phyloP scores from a whole-genome alignment of 768 basidiomycete species.

The Tricholoma saponaceum region DNA sequence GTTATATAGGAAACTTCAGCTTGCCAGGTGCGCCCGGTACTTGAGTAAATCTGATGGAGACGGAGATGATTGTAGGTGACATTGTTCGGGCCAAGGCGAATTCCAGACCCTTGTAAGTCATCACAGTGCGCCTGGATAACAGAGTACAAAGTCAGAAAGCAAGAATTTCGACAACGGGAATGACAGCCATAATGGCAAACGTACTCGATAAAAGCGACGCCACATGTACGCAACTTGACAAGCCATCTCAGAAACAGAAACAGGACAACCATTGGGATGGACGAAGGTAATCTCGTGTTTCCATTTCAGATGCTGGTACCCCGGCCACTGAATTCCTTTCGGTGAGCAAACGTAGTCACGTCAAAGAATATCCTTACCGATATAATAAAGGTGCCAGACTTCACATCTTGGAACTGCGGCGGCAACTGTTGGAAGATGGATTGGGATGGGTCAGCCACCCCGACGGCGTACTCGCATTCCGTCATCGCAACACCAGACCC shows the following conservation, averaged over 20 bases:
- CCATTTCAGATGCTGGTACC: slow-evolving; percentile 12
- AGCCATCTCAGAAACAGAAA: slow-evolving; percentile 10
- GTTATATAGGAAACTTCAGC: slow-evolving; percentile 10
- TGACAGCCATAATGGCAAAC: not conserved
- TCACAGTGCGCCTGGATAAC: slow-evolving; percentile 2
- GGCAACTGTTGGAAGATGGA: slow-evolving; percentile 6
- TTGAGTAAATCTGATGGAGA: slow-evolving; percentile 7
- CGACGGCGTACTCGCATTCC: slow-evolving; percentile 11
- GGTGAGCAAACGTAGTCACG: not conserved
- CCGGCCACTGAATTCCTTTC: slow-evolving; percentile 7
- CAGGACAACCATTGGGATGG: slow-evolving; percentile 2
- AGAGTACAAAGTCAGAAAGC: not conserved
- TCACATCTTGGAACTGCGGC: not conserved
- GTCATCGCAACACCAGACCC: slow-evolving; percentile 12
- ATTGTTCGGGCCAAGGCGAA: slow-evolving; percentile 4
- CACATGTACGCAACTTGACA: slow-evolving; percentile 9
- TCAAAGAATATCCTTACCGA: not conserved
- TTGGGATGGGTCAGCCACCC: slow-evolving; percentile 3
- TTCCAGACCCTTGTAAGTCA: slow-evolving; percentile 4
- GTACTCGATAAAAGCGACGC: slow-evolving; percentile 11
- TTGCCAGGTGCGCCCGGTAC: slow-evolving; percentile 9
- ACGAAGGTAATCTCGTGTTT: slow-evolving; percentile 7
- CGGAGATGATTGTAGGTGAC: slow-evolving; percentile 12
- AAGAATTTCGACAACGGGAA: not conserved
- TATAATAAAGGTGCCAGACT: slow-evolving; percentile 4